phyloP scores from a whole-genome alignment of 768 basidiomycete species.

The Hysterangium stoloniferum region DNA sequence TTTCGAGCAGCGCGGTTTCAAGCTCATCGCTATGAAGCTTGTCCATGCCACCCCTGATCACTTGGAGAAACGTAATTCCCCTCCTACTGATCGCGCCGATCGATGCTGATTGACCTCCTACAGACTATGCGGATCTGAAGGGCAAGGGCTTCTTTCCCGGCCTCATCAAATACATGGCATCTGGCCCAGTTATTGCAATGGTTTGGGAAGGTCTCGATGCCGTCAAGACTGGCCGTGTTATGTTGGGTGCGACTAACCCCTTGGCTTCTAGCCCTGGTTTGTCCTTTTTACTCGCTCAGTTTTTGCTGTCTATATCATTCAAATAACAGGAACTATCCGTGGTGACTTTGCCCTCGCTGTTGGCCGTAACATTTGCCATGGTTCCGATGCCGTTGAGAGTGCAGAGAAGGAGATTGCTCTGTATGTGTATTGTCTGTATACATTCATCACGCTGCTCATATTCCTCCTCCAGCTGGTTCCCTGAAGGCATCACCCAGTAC shows the following conservation, averaged over 20 bases:
- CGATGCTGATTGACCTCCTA: conserved; percentile 11
- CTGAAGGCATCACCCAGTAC: conserved; percentile 75
- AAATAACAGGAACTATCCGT: conserved; percentile 77
- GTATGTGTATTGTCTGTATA: conserved; percentile 37
- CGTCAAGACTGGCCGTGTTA: conserved; percentile 90
- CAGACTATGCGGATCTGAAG: conserved; percentile 95
- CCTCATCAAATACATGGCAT: conserved; percentile 91
- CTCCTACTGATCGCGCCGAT: not conserved
- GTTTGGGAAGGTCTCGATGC: conserved; percentile 93
- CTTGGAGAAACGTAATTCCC: conserved; percentile 75
- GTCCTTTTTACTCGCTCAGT: conserved; percentile 18
- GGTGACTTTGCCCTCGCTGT: conserved; percentile 92
- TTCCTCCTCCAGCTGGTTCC: conserved; percentile 68
- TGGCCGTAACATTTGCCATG: conserved; percentile 92
- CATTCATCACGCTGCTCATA: not conserved
- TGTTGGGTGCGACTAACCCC: conserved; percentile 97
- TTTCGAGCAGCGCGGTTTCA: conserved; percentile 98
- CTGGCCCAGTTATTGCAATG: conserved; percentile 93
- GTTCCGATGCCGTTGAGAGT: conserved; percentile 81
- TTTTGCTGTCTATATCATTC: conserved; percentile 6
- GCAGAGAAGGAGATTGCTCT: conserved; percentile 93
- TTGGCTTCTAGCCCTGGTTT: conserved; percentile 77
- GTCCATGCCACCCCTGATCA: conserved; percentile 70
- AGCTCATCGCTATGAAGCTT: conserved; percentile 92
- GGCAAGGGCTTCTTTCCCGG: conserved; percentile 95